Base-by-base conservation (phyloP, 176 grass and related monocot genomes). In the Oryza meridionalis region DNA sequence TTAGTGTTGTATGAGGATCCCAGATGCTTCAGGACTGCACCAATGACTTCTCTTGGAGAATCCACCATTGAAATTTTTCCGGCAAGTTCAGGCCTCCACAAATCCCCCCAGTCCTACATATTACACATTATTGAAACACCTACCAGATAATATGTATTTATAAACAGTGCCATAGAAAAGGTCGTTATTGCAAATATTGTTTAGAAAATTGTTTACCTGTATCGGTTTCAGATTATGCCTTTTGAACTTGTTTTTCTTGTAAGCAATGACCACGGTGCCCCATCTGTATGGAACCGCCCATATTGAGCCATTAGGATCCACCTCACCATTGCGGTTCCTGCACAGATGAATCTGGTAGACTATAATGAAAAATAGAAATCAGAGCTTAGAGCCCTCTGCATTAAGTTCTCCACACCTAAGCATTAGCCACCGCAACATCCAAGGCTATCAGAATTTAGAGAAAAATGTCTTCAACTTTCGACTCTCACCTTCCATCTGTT, bases 241-340 rank as follows among this genome's bases (percentile, higher is more conserved):
- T 80, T 69, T 92, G 69, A 98, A 98, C 86, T 94, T 94, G 61
- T 86, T 90, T 91, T 92, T 95, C 87, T 95, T 98, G 89, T 98
- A 98, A 16, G 93, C 93, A 88, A 98, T 98, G 78, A 92, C 89
- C 81, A 98, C 45, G 1, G 91, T 92, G 75, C 96, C 93, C 91
- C 91, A 98, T 77, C 93, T 84, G 49, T 98, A 98, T 35, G 96
- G 96, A 85, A 77, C 85, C 9, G 83, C 96, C 89, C 91, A 94
- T 88, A 95, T 73, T 58, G 58, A 62, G 35, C 96, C 96, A 81
- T 88, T 90, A 75, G 96, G 76, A 92, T 98, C 93, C 33, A 89
- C 74, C 17, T 98, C 93, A 80, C 96, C 96, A 65, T 94, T 94
- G 67, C 25, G 49, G 77, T 98, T 98, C 85, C 93, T 98, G 91